Base-by-base conservation (phyloP, 2,329 filamentous ascomycete genomes). In the Colletotrichum sp. region DNA sequence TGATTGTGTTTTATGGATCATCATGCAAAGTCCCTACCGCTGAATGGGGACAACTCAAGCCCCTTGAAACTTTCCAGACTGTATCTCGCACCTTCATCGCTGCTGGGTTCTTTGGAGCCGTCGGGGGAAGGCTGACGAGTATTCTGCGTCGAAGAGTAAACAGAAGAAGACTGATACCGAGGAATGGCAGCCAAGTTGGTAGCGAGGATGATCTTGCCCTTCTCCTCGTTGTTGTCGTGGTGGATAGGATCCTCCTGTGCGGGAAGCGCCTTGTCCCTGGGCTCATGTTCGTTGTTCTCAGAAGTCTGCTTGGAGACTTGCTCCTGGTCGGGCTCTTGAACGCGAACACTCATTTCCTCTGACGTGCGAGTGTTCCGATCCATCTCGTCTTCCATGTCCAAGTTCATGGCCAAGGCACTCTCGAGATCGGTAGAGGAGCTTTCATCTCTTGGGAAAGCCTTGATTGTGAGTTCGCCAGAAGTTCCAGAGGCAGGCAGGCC, bases 31-130 rank as follows among this genome's bases (percentile, higher is more conserved):
- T 24, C 76, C 83, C 75, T 66, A 84, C 85, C 82, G 38, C 77
- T 79, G 56, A 85, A 83, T 21, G 84, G 83, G 5, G 82, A 84
- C 24, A 84, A 69, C 38, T 84, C 80, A 56, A 86, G 80, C 10
- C 78, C 83, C 59, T 85, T 78, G 3, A 86, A 74, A 30, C 85
- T 84, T 70, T 80, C 78, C n/a, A 38, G 38, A 4, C 69, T 52
- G 26, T 55, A 58, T 13, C 34, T 24, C 12, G 14, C 30, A 34
- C 56, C n/a, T 18, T 58, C 74, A 13, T 59, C 64, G 26, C 36
- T 58, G 34, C 67, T 56, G 7, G 43, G 21, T 5, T 71, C 26
- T 9, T 67, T 69, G 5, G 74, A 74, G 14, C 28, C 30, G 3
- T 24, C 8, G 9, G 71, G 43, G 3, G 74, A 71, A 28, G 36